phyloP scores from a whole-genome alignment of 257 asterid genomes.

The Leptodermis oblonga region DNA sequence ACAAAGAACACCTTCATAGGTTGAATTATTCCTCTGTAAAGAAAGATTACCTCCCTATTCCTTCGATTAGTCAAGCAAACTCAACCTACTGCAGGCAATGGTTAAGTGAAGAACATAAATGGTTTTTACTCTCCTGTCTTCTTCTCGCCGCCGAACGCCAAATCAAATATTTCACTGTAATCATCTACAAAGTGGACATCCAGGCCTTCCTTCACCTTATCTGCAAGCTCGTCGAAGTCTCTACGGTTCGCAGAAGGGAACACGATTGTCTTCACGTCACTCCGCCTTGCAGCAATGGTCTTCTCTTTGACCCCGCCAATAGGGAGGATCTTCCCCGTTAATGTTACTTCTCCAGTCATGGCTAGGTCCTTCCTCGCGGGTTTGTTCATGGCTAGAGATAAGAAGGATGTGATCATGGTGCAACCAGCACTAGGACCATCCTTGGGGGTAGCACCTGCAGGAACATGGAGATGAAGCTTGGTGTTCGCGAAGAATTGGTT shows the following conservation, averaged over 20 bases:
- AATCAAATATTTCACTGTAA: slow-evolving; percentile 58
- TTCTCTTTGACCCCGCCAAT: slow-evolving; percentile 99
- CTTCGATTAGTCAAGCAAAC: not conserved
- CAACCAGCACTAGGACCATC: slow-evolving; percentile 99
- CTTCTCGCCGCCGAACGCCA: slow-evolving; percentile 49
- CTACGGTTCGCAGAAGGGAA: slow-evolving; percentile 94
- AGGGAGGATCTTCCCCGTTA: slow-evolving; percentile 89
- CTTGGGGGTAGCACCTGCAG: slow-evolving; percentile 96
- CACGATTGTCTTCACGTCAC: slow-evolving; percentile 73
- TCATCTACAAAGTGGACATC: slow-evolving; percentile 89
- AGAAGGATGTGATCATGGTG: slow-evolving; percentile 91
- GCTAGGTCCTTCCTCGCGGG: slow-evolving; percentile 86
- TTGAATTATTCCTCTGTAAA: not conserved
- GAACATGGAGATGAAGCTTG: slow-evolving; percentile 97
- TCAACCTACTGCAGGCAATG: not conserved
- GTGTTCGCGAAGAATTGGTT: slow-evolving; percentile 61
- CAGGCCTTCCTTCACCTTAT: slow-evolving; percentile 87
- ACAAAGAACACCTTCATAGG: not conserved
- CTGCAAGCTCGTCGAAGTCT: slow-evolving; percentile 91
- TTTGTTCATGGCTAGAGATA: slow-evolving; percentile 82
- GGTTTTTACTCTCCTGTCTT: slow-evolving; percentile 7
- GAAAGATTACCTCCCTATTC: not conserved
- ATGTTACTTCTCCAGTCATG: slow-evolving; percentile 95
- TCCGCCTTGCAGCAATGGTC: slow-evolving; percentile 95
- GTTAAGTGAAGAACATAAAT: not conserved